Evolutionary conservation across 306 rosid genomes (phyloP), one percentile per base, ranked within the genome.

Genomic region (Citrullus mucosospermus): DNA sequence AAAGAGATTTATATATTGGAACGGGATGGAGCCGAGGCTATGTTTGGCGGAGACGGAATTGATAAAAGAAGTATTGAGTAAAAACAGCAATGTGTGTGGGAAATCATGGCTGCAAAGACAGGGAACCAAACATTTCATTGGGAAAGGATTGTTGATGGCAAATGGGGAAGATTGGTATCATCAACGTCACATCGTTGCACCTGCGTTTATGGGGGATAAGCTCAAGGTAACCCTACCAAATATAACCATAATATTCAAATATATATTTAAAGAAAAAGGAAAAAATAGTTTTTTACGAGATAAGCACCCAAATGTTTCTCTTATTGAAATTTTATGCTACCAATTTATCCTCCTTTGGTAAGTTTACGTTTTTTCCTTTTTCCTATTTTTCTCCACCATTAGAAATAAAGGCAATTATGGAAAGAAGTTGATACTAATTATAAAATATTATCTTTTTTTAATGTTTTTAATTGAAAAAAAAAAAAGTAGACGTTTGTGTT

Each of bases 181-280:
- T 30, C 95, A 87, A 78, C 92, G 95, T 41, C 95, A 87, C 88
- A 81, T 90, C 76, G 86, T 88, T 53, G 89, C 92, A 39, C 92
- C 90, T 63, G 89, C 96, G 69, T 90, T 90, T 79, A 77, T 79
- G 56, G 88, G 92, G 17, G 90, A 90, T 72, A 90, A 76, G n/a
- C 91, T 90, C 28, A 90, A 88, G 88, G 95, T 44, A 44, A 48
- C 54, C 16, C 11, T 48, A 48, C 54, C 5, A 5, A 48, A 48
- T 48, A 48, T 48, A 48, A 48, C 16, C 3, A 48, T 12, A 48
- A 46, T 46, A 46, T 46, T 10, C 8, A 32, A 32, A 32, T 0
- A 32, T 32, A 2, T 32, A 32, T 32, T 25, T 25, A 25, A 25
- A 25, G 36, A 32, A 32, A 32, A 2, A 32, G 4, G 36, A 32